Conservation (phyloP, 768 basidiomycete species). For the Paxillus involutus region DNA sequence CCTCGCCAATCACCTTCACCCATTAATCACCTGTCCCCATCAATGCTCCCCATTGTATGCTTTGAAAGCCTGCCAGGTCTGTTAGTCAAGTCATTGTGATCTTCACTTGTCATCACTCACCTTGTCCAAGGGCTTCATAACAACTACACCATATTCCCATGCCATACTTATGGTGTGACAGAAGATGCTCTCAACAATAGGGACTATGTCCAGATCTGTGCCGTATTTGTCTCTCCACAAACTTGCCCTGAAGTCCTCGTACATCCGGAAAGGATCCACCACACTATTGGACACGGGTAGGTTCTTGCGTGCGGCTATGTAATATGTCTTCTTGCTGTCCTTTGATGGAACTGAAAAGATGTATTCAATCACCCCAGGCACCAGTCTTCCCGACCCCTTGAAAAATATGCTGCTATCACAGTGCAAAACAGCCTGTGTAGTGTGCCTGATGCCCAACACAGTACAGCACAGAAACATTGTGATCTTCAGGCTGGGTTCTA, state of each 20-base stretch:
- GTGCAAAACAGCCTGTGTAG: not conserved
- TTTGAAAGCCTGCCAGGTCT: not conserved
- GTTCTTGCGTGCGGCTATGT: not conserved
- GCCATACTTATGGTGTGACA: constrained; percentile 1
- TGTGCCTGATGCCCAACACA: constrained; percentile 1
- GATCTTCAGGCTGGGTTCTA: not conserved
- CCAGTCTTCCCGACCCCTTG: not conserved
- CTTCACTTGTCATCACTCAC: constrained; percentile 2
- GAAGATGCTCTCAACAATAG: not conserved
- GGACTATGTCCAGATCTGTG: not conserved
- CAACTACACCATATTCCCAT: constrained; percentile 2
- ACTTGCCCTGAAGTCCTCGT: constrained; percentile 3
- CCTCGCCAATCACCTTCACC: no score
- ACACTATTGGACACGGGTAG: not conserved
- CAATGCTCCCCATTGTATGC: not conserved
- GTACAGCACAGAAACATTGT: not conserved
- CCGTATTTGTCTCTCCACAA: not conserved
- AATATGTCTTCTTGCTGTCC: not conserved
- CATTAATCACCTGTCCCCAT: not conserved
- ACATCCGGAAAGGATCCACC: constrained; percentile 4
- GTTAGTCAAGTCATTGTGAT: not conserved
- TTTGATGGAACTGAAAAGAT: not conserved
- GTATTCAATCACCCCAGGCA: not conserved
- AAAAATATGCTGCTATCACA: constrained; percentile 3
- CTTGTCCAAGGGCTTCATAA: constrained; percentile 6